These are phyloP conservation scores for Ophiostoma himal-ulmi DNA, from an alignment of 2,329 filamentous ascomycete genomes.

Conservation along the genomic window DNA sequence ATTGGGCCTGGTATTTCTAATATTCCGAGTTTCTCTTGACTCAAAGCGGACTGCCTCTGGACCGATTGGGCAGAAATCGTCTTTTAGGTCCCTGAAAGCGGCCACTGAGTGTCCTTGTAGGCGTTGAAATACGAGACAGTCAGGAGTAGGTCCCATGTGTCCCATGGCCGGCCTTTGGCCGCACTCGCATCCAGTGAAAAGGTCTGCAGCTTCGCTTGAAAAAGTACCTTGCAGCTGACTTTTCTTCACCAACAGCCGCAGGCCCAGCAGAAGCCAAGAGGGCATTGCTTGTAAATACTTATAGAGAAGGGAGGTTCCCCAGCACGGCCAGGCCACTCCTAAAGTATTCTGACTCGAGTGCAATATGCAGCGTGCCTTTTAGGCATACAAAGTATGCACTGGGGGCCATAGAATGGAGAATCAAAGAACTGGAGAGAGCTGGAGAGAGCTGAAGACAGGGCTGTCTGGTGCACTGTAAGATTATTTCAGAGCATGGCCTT, in stretches of 20 bases:
- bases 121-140: background rate
- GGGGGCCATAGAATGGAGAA: background rate
- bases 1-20: constrained; percentile 36
- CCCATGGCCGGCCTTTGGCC: background rate
- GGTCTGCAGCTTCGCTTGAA: background rate
- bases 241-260: background rate
- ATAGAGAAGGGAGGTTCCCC: background rate
- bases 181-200: background rate
- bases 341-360: no score
- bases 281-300: background rate
- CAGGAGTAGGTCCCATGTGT: background rate
- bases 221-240: background rate
- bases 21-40: constrained; percentile 26
- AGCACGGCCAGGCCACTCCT: no score
- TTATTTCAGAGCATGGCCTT: background rate
- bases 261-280: background rate
- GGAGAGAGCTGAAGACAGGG: background rate
- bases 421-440: background rate
- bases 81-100: background rate
- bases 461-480: background rate
- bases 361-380: background rate
- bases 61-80: constrained; percentile 34
- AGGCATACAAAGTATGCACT: background rate
- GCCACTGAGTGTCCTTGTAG: background rate
- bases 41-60: constrained; percentile 30